Evolutionary conservation across 2,329 filamentous ascomycete species (phyloP), one percentile per base, ranked within the genome.

Genomic region (Pseudofabraea citricarpa): DNA sequence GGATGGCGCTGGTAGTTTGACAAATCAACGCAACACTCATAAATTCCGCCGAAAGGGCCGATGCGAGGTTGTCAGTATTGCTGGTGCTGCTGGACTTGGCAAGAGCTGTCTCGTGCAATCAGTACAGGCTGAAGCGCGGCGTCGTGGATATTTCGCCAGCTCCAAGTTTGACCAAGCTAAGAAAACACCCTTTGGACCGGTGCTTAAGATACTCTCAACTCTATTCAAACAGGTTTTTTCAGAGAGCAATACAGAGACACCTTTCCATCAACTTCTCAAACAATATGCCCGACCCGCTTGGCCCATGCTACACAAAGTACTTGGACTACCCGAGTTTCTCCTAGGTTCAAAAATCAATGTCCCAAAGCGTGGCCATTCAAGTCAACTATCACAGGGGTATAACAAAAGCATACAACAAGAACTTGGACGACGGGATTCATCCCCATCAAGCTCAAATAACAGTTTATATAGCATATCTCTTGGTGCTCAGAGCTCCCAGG

Each of bases 301-400:
- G 81, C 77, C 78, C 6, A 75, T 75, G 65, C 65, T 85, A 45
- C 79, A 83, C 54, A 74, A 74, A 48, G 63, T 79, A 2, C 68
- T 85, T 5, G 78, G 75, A 2, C 68, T 85, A 22, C 81, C 81
- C 0, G 83, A 91, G 55, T 94, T 91, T 64, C 66, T 84, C 6
- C 68, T 84, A 16, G 77, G 77, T 7, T 40, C 56, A 1, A 46
- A 38, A 22, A 44, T 9, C 23, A 26, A 44, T n/a, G 22, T 40
- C 26, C 36, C 39, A 10, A 41, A 41, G 13, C 12, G 45, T 7
- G 46, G 21, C n/a, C 52, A 52, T 27, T 46, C 47, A 7, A 50
- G 39, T 15, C 47, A 49, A 24, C 33, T 50, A 19, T 53, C 52
- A 8, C 53, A 53, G 29, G 44, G 40, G 4, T 61, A 59, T 45